These are phyloP conservation scores for Aspergillus uvarum DNA, from an alignment of 2,329 filamentous ascomycete genomes.

Conservation along the genomic window DNA sequence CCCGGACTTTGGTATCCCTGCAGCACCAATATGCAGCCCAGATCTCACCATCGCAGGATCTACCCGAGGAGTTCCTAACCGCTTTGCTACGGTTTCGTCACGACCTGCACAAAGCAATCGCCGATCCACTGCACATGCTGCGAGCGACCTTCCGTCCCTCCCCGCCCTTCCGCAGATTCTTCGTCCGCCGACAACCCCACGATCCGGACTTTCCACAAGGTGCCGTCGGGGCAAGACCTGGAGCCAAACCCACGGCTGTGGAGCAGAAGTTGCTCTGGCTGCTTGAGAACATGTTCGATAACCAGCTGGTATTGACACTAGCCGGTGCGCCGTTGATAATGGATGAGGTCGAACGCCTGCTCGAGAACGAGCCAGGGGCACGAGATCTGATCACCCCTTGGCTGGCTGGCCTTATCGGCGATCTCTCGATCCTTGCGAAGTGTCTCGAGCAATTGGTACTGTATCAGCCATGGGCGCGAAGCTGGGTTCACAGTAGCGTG, in stretches of 20 bases:
- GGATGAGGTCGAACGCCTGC: conserved; percentile 52
- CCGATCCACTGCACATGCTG: conserved; percentile 2
- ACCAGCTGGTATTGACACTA: conserved; percentile 19
- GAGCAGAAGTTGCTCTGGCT: conserved; percentile 9
- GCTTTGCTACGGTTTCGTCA: conserved; percentile 10
- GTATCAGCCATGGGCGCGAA: conserved; percentile 52
- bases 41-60: conserved; percentile 7
- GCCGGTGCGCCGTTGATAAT: conserved; percentile 31
- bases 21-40: conserved; percentile 1
- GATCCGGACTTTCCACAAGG: background rate
- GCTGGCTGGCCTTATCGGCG: conserved; percentile 41
- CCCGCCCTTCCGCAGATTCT: conserved; percentile 13
- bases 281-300: conserved; percentile 30
- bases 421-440: conserved; percentile 49
- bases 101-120: conserved; percentile 2
- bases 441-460: conserved; percentile 47
- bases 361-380: conserved; percentile 39
- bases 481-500: conserved; percentile 36
- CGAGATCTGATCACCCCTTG: conserved; percentile 41
- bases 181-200: conserved; percentile 11
- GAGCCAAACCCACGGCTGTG: background rate
- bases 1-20: background rate
- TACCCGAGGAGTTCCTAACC: conserved; percentile 11
- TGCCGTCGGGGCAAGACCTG: background rate
- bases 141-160: conserved; percentile 2